Percentiles rank a stretch among this genome's conserved stretches.
These are phyloP conservation scores for Anisodus acutangulus DNA, from an alignment of 257 asterid species.

Conservation along the genomic window DNA sequence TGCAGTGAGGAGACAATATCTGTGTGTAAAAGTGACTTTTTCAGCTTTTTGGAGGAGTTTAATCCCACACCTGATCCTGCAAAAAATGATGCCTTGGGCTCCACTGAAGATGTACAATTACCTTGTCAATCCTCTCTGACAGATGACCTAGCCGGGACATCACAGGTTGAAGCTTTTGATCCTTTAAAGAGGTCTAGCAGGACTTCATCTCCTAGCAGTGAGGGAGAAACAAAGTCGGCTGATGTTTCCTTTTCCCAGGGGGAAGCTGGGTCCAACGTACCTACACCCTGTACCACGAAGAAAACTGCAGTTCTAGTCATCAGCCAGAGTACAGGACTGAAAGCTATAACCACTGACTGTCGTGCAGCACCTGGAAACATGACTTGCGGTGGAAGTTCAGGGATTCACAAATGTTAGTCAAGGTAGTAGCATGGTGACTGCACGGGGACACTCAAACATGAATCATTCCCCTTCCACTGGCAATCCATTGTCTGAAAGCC, in stretches of 20 bases:
- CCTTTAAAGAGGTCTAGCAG: conserved; percentile 49
- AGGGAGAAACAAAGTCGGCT: conserved; percentile 30
- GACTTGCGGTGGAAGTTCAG: conserved; percentile 62
- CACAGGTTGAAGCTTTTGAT: conserved; percentile 49
- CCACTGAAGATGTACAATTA: conserved; percentile 16
- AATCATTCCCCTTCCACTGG: conserved; percentile 52
- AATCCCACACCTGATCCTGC: conserved; percentile 51
- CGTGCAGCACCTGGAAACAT: conserved; percentile 63
- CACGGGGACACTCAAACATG: conserved; percentile 54
- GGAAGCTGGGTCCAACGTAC: conserved; percentile 36
- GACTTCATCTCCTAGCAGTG: conserved; percentile 34
- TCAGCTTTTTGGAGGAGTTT: conserved; percentile 54
- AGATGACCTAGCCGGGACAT: conserved; percentile 40
- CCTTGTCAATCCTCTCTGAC: conserved; percentile 32
- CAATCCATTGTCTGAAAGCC: conserved; percentile 66
- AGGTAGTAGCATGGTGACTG: conserved; percentile 49
- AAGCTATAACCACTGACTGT: conserved; percentile 54
- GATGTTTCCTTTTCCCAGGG: conserved; percentile 17
- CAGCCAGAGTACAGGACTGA: conserved; percentile 46
- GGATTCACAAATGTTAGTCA: conserved; percentile 59
- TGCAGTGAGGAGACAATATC: conserved; percentile 45
- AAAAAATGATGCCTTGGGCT: conserved; percentile 49
- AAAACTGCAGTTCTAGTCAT: conserved; percentile 44
- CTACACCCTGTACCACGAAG: conserved; percentile 38
- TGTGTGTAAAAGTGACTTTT: conserved; percentile 46